Conservation (phyloP, 305 asterid species). For the Rubia tinctorum region DNA sequence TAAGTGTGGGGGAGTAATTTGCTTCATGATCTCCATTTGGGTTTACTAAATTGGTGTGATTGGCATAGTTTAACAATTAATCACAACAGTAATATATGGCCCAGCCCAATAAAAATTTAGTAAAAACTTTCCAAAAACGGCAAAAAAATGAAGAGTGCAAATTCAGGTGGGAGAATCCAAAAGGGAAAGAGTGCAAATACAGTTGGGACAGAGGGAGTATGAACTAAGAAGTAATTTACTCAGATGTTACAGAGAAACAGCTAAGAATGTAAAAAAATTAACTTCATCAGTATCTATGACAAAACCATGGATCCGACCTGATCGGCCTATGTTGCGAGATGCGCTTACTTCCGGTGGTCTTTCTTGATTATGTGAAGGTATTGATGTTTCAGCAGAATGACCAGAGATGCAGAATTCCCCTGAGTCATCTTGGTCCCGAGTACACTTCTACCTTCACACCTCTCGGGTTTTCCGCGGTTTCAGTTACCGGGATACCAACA, state of each 20-base stretch:
- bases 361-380: slow-evolving; percentile 26
- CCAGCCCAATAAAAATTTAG: too few species aligned
- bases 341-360: slow-evolving; percentile 10
- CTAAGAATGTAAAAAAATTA: not conserved
- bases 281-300: slow-evolving; percentile 21
- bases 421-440: slow-evolving; percentile 40
- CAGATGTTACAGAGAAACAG: too few species aligned
- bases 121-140: too few species aligned
- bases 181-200: too few species aligned
- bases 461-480: slow-evolving; percentile 25
- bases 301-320: slow-evolving; percentile 19
- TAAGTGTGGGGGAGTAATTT: too few species aligned
- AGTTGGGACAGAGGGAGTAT: too few species aligned
- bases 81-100: too few species aligned
- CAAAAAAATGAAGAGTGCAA: too few species aligned
- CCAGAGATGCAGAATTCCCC: slow-evolving; percentile 42
- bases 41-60: too few species aligned
- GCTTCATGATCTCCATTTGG: too few species aligned
- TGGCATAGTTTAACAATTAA: too few species aligned
- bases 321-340: slow-evolving; percentile 14
- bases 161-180: too few species aligned
- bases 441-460: slow-evolving; percentile 38
- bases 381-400: slow-evolving; percentile 33
- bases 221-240: not conserved
- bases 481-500: slow-evolving; percentile 34